These are phyloP conservation scores for Candida peoriensis DNA, from an alignment of 805 yeast species.

Conservation along the genomic window DNA sequence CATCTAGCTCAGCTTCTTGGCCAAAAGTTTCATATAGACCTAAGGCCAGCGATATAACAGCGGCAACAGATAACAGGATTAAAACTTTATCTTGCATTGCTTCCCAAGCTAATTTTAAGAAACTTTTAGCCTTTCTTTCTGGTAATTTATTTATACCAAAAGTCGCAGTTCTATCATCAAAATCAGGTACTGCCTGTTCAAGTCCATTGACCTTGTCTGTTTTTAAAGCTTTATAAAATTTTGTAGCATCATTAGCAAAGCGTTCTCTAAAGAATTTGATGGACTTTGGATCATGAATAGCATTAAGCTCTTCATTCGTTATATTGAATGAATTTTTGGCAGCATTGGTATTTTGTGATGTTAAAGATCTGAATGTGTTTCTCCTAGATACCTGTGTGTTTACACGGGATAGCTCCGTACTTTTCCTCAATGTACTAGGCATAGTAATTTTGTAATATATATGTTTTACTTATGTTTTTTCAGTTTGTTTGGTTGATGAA, in stretches of 20 bases:
- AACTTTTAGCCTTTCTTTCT: slow-evolving; percentile 60
- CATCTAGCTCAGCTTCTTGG: slow-evolving; percentile 70
- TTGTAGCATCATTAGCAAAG: slow-evolving; percentile 11
- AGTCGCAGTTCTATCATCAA: slow-evolving; percentile 32
- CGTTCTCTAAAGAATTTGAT: slow-evolving; percentile 25
- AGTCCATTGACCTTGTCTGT: slow-evolving; percentile 41
- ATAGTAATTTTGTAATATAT: too few species aligned
- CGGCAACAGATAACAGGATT: slow-evolving; percentile 78
- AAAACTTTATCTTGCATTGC: slow-evolving; percentile 91
- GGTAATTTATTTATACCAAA: slow-evolving; percentile 78
- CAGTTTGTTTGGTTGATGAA: too few species aligned
- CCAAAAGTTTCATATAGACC: slow-evolving; percentile 93
- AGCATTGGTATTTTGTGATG: slow-evolving; percentile 1
- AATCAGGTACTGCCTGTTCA: slow-evolving; percentile 28
- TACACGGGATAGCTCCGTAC: neutral
- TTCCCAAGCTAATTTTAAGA: slow-evolving; percentile 64
- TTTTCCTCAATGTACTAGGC: neutral
- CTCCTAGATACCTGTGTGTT: slow-evolving; percentile 3
- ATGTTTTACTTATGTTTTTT: too few species aligned
- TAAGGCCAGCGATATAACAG: slow-evolving; percentile 79
- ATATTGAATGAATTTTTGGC: slow-evolving; percentile 5
- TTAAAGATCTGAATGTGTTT: slow-evolving; percentile 7
- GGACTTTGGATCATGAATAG: slow-evolving; percentile 61
- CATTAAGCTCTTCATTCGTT: slow-evolving; percentile 33
- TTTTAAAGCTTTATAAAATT: slow-evolving; percentile 27